Evolutionary conservation across 352 stramenopile species (phyloP).

Genomic region (Thalassiosira pacifica): DNA sequence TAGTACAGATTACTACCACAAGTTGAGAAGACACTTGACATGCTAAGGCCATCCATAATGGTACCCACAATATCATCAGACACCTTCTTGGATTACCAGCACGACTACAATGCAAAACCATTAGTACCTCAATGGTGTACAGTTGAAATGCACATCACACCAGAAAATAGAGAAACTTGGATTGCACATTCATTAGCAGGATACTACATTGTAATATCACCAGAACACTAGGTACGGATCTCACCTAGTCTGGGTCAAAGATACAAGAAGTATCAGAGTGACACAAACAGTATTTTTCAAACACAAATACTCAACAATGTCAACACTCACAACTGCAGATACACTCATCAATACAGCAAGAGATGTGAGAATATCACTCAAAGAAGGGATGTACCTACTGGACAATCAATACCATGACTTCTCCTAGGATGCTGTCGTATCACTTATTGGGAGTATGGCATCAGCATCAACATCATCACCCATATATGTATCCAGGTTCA

Average conservation of each 20-base stretch:
- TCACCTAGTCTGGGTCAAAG: constrained; percentile 44
- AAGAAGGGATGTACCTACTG: too few relatives aligned
- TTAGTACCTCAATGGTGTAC: constrained; percentile 46
- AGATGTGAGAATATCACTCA: constrained; percentile 17
- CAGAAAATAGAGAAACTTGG: constrained; percentile 40
- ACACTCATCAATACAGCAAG: constrained; percentile 2
- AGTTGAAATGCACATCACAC: constrained; percentile 55
- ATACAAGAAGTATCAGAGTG: constrained; percentile 34
- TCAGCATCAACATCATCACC: too few relatives aligned
- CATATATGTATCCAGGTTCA: too few relatives aligned
- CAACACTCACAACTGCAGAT: constrained; percentile 30
- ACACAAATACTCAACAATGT: constrained; percentile 38
- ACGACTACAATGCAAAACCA: constrained; percentile 15
- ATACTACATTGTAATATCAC: constrained; percentile 60
- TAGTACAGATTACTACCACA: too few relatives aligned
- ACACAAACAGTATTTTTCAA: constrained; percentile 50
- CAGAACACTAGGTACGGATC: constrained; percentile 67
- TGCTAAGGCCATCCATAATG: too few relatives aligned
- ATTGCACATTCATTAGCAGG: constrained; percentile 44
- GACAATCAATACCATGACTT: too few relatives aligned
- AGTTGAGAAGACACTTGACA: too few relatives aligned
- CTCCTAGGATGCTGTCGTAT: too few relatives aligned
- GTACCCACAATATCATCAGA: too few relatives aligned
- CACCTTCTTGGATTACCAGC: too few relatives aligned
- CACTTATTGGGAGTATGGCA: too few relatives aligned